phyloP scores from a whole-genome alignment of 1,284 basidiomycete species.

The Psilocybe mexicana region DNA sequence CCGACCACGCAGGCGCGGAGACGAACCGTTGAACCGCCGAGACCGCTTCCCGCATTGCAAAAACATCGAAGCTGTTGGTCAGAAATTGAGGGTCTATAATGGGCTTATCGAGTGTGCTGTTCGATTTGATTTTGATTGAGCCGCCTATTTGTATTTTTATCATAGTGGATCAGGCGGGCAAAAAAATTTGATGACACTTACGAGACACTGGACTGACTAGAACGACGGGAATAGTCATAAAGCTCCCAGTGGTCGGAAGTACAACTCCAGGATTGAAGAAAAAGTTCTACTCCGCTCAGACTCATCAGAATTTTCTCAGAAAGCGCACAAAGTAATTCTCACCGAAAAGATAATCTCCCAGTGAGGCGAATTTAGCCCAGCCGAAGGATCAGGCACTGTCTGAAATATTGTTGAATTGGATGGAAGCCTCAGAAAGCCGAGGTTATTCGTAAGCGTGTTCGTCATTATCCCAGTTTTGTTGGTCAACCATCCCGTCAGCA shows the following conservation, averaged over 20 bases:
- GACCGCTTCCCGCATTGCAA: slow-evolving; percentile 22
- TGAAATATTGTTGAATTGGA: background rate
- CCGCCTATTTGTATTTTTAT: slow-evolving; percentile 20
- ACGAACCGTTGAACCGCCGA: slow-evolving; percentile 25
- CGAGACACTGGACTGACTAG: background rate
- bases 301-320: too few species aligned
- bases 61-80: slow-evolving; percentile 25
- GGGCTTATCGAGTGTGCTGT: slow-evolving; percentile 34
- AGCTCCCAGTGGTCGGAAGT: background rate
- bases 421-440: background rate
- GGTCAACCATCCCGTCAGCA: background rate
- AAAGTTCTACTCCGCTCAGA: background rate
- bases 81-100: slow-evolving; percentile 35
- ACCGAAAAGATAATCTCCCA: background rate
- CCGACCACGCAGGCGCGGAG: slow-evolving; percentile 24
- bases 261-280: background rate
- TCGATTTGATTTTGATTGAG: slow-evolving; percentile 23
- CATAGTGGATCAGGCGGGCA: too few species aligned
- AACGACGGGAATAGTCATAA: background rate
- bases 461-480: background rate
- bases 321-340: background rate
- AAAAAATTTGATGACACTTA: background rate
- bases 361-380: background rate
- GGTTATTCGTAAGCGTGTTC: background rate
- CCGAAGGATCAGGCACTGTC: background rate